A percentile compares a stretch with the other conserved stretches of the same genome.
phyloP scores from a whole-genome alignment of 164 flowering plant species.

The Macadamia integrifolia region DNA sequence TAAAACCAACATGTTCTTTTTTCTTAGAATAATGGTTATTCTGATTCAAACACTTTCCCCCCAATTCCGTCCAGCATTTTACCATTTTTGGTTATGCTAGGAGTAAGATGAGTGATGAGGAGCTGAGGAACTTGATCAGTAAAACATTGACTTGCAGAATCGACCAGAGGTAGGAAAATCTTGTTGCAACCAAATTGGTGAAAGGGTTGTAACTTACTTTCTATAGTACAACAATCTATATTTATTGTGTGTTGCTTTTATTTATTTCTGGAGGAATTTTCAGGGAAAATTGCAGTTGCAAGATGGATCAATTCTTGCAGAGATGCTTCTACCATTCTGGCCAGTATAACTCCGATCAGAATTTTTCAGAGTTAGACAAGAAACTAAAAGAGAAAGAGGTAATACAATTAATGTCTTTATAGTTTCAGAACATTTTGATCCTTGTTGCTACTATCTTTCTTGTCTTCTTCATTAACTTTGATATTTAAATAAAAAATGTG shows the following conservation, averaged over 20 bases:
- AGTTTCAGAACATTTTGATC: neutral
- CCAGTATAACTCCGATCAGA: slow-evolving; percentile 71
- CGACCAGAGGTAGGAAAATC: slow-evolving; percentile 45
- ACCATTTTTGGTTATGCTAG: slow-evolving; percentile 71
- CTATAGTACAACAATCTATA: no score
- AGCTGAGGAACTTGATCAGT: slow-evolving; percentile 61
- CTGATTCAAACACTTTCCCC: neutral
- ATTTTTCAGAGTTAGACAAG: slow-evolving; percentile 52
- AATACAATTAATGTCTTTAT: neutral
- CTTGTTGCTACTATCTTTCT: no score
- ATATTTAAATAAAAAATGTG: no score
- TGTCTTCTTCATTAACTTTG: no score
- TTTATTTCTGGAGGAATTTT: slow-evolving; percentile 8
- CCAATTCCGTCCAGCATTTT: slow-evolving; percentile 42
- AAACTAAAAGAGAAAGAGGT: slow-evolving; percentile 79
- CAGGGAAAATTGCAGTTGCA: slow-evolving; percentile 81
- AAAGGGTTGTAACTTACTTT: no score
- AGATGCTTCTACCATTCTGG: slow-evolving; percentile 94
- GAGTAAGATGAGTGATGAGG: slow-evolving; percentile 62
- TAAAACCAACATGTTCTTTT: neutral
- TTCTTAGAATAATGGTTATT: neutral
- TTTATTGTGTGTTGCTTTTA: neutral
- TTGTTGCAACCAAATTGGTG: no score
- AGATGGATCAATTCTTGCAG: slow-evolving; percentile 69
- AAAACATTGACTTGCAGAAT: slow-evolving; percentile 70